Evolutionary conservation across 164 flowering plant species (phyloP).

Genomic region (Vitis amurensis): DNA sequence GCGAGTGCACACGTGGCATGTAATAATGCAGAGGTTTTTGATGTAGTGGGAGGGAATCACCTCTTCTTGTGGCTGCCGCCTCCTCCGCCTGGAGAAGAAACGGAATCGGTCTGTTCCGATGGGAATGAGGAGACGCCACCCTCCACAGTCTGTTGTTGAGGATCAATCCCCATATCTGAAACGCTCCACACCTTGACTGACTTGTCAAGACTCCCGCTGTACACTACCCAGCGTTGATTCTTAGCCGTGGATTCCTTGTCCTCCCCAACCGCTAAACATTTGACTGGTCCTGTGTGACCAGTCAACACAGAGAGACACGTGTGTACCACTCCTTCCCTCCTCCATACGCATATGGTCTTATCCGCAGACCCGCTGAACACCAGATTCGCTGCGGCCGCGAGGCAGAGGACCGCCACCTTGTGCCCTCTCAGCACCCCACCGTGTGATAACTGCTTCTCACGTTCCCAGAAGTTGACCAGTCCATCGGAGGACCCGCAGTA

Average conservation of each 20-base stretch:
- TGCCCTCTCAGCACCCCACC: conserved; percentile 79
- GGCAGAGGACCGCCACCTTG: conserved; percentile 73
- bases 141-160: conserved; percentile 19
- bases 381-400: conserved; percentile 59
- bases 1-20: neutral
- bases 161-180: conserved; percentile 47
- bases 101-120: conserved; percentile 5
- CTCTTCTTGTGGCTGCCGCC: conserved; percentile 13
- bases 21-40: neutral
- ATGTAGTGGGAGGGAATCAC: neutral
- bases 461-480: conserved; percentile 73
- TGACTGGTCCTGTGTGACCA: conserved; percentile 84
- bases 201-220: conserved; percentile 85
- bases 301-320: conserved; percentile 67
- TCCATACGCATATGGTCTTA: conserved; percentile 84
- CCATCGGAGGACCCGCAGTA: conserved; percentile 88
- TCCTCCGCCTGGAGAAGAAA: neutral
- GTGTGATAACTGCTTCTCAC: conserved; percentile 53
- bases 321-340: conserved; percentile 54
- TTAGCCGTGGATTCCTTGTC: conserved; percentile 33
- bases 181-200: conserved; percentile 87
- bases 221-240: conserved; percentile 52
- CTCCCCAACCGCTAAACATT: conserved; percentile 64
- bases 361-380: conserved; percentile 84
- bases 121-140: conserved; percentile 1